These are phyloP conservation scores for Straminergon stramineum DNA, from an alignment of 225 moss, liverwort and hornwort species.

Conservation along the genomic window DNA sequence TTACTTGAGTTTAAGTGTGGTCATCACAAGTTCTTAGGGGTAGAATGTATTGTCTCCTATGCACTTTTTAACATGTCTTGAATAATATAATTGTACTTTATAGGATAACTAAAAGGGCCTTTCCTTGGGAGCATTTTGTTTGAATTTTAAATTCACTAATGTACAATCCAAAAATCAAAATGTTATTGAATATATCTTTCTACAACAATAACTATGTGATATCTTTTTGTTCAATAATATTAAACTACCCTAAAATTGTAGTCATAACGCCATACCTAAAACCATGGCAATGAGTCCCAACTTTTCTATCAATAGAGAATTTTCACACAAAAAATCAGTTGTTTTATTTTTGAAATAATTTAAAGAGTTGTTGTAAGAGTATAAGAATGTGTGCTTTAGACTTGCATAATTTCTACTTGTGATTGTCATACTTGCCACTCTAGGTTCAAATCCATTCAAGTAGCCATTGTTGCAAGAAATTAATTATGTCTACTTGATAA, in stretches of 20 bases:
- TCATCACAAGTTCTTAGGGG: neutral
- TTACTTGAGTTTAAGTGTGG: neutral
- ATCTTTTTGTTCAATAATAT: neutral
- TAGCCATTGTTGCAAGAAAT: neutral
- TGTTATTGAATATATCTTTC: neutral
- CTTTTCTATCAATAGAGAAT: neutral
- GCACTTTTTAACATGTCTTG: neutral
- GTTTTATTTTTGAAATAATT: neutral
- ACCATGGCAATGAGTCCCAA: rapidly evolving
- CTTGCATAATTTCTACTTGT: neutral
- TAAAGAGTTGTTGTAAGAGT: neutral
- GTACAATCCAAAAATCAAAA: neutral
- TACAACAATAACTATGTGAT: neutral
- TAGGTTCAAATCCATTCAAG: neutral
- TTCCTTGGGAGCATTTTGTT: rapidly evolving
- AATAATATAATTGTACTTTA: neutral
- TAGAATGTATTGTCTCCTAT: neutral
- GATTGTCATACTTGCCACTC: rapidly evolving
- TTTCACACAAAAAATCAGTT: neutral
- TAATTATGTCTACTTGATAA: neutral
- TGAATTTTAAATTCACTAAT: neutral
- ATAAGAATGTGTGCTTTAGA: neutral
- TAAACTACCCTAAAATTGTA: rapidly evolving
- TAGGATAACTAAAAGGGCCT: neutral
- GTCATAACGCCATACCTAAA: neutral